phyloP scores from a whole-genome alignment of 2,329 filamentous ascomycete species.

The Diaporthe caulivora region DNA sequence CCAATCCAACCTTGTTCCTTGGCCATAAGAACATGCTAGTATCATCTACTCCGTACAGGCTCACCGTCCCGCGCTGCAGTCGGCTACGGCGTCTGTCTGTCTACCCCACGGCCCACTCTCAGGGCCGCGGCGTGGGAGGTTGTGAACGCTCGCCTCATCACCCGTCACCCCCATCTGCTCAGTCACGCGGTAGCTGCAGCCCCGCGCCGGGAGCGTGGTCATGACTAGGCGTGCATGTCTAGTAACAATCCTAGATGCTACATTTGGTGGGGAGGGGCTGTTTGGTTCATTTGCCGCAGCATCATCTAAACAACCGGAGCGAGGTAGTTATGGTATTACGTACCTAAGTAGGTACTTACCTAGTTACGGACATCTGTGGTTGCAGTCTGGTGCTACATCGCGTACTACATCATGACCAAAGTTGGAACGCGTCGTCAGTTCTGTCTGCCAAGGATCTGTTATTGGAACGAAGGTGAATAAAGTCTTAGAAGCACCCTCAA shows the following conservation, averaged over 20 bases:
- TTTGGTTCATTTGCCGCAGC: too few relatives aligned
- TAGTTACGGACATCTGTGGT: neutral
- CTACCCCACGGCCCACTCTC: neutral
- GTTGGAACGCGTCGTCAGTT: neutral
- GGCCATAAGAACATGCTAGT: neutral
- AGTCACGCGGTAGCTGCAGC: constrained; percentile 11
- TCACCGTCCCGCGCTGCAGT: constrained; percentile 6
- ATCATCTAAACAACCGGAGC: too few relatives aligned
- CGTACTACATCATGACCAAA: neutral
- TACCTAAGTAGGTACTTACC: too few relatives aligned
- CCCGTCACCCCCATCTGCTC: neutral
- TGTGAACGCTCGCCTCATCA: neutral
- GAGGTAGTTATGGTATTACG: too few relatives aligned
- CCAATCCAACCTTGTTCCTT: neutral
- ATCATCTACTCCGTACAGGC: too few relatives aligned
- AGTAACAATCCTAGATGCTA: too few relatives aligned
- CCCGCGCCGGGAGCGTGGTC: neutral
- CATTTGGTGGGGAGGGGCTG: too few relatives aligned
- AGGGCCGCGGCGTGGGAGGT: neutral
- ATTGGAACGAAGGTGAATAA: neutral
- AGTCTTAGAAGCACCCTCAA: neutral
- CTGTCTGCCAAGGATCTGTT: neutral
- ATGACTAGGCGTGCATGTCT: constrained; percentile 4
- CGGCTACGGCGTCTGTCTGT: constrained; percentile 8
- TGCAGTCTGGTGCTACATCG: neutral